Conservation (phyloP, 257 asterid species). For the Capsicum chinense region DNA sequence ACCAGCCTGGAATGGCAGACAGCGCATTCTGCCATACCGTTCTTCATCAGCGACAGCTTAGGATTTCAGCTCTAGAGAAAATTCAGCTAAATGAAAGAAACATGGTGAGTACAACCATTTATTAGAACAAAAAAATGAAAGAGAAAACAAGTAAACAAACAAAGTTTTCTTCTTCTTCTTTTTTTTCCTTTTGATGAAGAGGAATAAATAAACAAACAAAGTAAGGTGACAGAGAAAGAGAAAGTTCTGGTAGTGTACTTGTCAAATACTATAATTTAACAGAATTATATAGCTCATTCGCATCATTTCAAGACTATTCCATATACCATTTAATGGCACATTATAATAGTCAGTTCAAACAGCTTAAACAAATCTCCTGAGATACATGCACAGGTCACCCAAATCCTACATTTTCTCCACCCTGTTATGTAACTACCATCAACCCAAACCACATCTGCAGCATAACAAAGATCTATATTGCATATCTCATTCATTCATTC, state of each 20-base stretch:
- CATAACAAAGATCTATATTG: not conserved
- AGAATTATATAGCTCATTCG: not conserved
- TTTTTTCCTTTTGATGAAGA: no score
- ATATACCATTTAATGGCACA: constrained; percentile 1
- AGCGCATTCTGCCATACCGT: constrained; percentile 83
- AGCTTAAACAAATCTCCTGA: not conserved
- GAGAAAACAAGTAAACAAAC: not conserved
- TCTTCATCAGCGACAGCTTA: constrained; percentile 43
- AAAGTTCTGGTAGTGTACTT: not conserved
- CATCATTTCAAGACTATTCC: constrained; percentile 1
- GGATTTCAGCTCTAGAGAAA: constrained; percentile 20
- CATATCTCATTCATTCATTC: constrained; percentile 2
- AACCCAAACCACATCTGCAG: constrained; percentile 6
- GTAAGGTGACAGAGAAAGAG: not conserved
- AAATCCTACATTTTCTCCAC: constrained; percentile 6
- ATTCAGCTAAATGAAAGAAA: constrained; percentile 5
- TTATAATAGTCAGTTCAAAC: not conserved
- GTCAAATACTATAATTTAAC: not conserved
- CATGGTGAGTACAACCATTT: not conserved
- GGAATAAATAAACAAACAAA: not conserved
- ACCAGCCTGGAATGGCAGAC: constrained; percentile 85
- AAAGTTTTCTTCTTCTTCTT: no score
- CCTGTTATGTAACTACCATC: not conserved
- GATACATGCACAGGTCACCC: not conserved
- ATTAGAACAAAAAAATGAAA: not conserved